Conservation (phyloP, 495 filamentous ascomycete genomes). For the Aspergillus asperescens region DNA sequence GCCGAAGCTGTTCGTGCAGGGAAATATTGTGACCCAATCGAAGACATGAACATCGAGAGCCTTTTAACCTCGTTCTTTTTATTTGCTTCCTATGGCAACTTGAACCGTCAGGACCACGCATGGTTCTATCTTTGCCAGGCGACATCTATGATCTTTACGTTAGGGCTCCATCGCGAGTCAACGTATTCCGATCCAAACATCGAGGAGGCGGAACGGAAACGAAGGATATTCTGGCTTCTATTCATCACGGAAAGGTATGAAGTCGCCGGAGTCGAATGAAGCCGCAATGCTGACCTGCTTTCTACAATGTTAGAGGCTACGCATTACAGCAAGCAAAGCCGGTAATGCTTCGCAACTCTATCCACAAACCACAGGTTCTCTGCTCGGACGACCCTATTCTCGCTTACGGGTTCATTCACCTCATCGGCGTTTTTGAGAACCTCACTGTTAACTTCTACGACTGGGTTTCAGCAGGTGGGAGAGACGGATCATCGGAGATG, state of each 20-base stretch:
- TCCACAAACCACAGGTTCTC: constrained; percentile 44
- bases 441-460: constrained; percentile 40
- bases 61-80: constrained; percentile 77
- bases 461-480: constrained; percentile 38
- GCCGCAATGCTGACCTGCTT: constrained; percentile 18
- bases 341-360: constrained; percentile 48
- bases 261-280: background rate
- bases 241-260: constrained; percentile 55
- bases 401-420: constrained; percentile 49
- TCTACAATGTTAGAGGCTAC: constrained; percentile 42
- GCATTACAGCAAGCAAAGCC: constrained; percentile 51
- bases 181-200: constrained; percentile 41
- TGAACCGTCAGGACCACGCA: constrained; percentile 49
- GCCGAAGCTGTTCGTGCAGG: constrained; percentile 72
- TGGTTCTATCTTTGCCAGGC: constrained; percentile 64
- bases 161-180: constrained; percentile 55
- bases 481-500: constrained; percentile 33
- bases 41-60: constrained; percentile 53
- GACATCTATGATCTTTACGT: constrained; percentile 51
- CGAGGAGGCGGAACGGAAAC: constrained; percentile 47
- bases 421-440: constrained; percentile 49
- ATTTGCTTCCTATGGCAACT: constrained; percentile 68
- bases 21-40: constrained; percentile 68
- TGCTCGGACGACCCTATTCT: constrained; percentile 43
- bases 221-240: constrained; percentile 59